Evolutionary conservation across 2,329 filamentous ascomycete species (phyloP).

Genomic region (Leptographium lundbergii): DNA sequence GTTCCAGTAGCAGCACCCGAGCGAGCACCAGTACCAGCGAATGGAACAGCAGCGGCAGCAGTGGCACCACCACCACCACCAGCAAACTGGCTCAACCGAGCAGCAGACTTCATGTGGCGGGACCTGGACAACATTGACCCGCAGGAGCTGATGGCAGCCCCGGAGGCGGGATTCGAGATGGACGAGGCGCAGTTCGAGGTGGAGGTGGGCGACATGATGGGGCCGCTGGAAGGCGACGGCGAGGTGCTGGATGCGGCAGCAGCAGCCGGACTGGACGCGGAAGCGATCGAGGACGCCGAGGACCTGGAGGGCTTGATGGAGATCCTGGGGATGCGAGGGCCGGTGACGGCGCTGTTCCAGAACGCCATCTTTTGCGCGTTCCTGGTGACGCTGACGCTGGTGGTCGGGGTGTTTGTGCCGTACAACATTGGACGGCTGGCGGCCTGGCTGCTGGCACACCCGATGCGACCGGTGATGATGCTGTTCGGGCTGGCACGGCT

Average conservation of each 20-base stretch:
- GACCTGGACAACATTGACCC: conserved; percentile 40
- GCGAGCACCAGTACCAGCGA: background rate
- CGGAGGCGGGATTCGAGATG: conserved; percentile 23
- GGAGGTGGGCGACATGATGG: conserved; percentile 10
- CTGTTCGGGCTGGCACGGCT: conserved; percentile 66
- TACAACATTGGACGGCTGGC: conserved; percentile 85
- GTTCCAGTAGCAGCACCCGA: background rate
- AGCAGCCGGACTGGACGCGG: conserved; percentile 53
- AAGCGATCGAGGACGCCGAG: conserved; percentile 73
- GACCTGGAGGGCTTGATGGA: conserved; percentile 95
- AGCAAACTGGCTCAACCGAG: conserved; percentile 25
- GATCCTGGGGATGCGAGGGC: conserved; percentile 90
- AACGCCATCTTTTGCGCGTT: conserved; percentile 92
- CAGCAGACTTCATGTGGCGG: conserved; percentile 52
- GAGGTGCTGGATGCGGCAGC: conserved; percentile 53
- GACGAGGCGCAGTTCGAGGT: conserved; percentile 18
- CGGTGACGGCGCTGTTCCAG: conserved; percentile 77
- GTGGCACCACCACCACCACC: conserved; percentile 4
- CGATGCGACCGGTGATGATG: conserved; percentile 60
- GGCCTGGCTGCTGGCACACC: conserved; percentile 68
- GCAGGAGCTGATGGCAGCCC: conserved; percentile 33
- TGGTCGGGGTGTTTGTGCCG: conserved; percentile 75
- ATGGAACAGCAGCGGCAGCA: background rate
- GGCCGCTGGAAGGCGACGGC: conserved; percentile 23
- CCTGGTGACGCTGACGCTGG: conserved; percentile 75